Evolutionary conservation across 2,329 filamentous ascomycete genomes (phyloP), one percentile per base, ranked within the genome.

Genomic region (Mycogone perniciosa): DNA sequence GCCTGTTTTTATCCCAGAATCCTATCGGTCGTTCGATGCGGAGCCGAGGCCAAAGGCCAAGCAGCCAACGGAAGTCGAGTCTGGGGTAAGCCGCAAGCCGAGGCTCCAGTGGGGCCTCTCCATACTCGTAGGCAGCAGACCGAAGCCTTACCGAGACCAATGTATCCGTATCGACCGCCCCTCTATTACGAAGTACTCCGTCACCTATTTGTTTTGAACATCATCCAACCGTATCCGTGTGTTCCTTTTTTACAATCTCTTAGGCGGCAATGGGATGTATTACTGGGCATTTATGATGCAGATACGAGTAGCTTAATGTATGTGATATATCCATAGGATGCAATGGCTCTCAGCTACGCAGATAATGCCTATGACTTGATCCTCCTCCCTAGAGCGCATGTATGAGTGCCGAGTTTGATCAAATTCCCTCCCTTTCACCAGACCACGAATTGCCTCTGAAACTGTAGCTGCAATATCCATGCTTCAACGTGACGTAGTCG

Each of bases 21-120:
- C 13, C 40, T 39, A 35, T 29, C 37, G 31, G 27, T 7, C 40
- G 33, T 11, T 20, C 30, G 46, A 39, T 44, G 46, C 41, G 34
- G 51, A 44, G 48, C 51, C 47, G 46, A 53, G 48, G 48, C 40
- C 40, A 37, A 44, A 42, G 44, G 27, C 11, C 29, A 39, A 47
- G 13, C 29, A 37, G 45, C 30, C 48, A 33, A 11, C 45, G 48
- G 26, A 42, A 41, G 49, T 40, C 39, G 46, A 53, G 41, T 50
- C 51, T 50, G 51, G 51, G 51, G 51, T 53, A 53, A 50, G 42
- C 46, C 34, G 46, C 50, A 50, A 52, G 50, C 51, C 51, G 51
- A 53, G 51, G 51, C 20, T 20, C 20, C 20, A 20, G 20, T 20
- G 20, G 20, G 20, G 20, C 20, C 20, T 20, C 20, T n/a, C n/a